Evolutionary conservation across 2,329 filamentous ascomycete species (phyloP), one percentile per base, ranked within the genome.

Genomic region (Paramyrothecium roridum): DNA sequence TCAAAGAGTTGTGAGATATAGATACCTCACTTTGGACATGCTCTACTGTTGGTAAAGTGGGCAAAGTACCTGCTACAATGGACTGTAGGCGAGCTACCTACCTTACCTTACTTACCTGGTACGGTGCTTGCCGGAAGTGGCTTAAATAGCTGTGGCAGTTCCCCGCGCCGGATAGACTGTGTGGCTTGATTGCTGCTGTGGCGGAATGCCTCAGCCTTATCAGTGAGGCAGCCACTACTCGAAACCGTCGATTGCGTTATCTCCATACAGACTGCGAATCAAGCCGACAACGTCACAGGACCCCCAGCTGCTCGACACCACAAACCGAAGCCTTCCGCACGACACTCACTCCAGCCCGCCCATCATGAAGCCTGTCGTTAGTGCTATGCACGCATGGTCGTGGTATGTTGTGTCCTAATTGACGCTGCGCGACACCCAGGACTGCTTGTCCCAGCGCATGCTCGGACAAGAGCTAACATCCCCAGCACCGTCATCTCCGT

Each of bases 321-420:
- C 34, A 26, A 19, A 16, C n/a, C 10, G 26, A 30, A 4, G 10
- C 4, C 26, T 30, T 10, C 26, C 4, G 26, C 26, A 50, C 33
- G 37, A 52, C 43, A 23, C 40, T 20, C n/a, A 45, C 33, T 56
- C 56, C 11, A 26, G 49, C 10, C 20, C 48, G 56, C 55, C 73
- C 79, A 84, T 68, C 70, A 97, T 97, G 93, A 97, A 97, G 87
- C 93, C 93, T 64, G 80, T 98, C 70, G 90, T 98, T 65, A 89
- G 91, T 70, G 88, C 91, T 63, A 84, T 93, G 78, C 93, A 96
- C 78, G 93, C 93, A 69, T 97, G 93, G 92, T 91, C 87, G 79
- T 96, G 93, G 93, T 97, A 80, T 70, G 85, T 73, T 56, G 57
- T 30, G 10, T n/a, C 26, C 26, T 10, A 30, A 30, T 30, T 10